Evolutionary conservation across 768 basidiomycete species (phyloP).

Genomic region (Termitomyces titanicus): DNA sequence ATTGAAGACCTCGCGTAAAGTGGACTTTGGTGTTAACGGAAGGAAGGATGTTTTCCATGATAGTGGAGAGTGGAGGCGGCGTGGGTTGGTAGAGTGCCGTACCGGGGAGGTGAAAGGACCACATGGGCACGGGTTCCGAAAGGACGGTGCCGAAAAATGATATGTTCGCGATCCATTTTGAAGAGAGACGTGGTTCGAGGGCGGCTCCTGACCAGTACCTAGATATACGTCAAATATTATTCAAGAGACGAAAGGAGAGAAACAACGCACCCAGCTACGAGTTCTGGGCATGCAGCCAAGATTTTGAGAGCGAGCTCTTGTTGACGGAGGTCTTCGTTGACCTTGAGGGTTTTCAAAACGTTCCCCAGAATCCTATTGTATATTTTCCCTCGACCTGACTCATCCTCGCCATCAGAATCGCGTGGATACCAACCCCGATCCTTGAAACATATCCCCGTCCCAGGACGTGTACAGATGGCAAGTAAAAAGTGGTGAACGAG

Average conservation of each 20-base stretch:
- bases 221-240: constrained; percentile 11
- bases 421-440: constrained; percentile 91
- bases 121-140: constrained; percentile 66
- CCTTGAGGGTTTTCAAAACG: constrained; percentile 68
- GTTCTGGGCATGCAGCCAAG: constrained; percentile 79
- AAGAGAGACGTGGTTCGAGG: constrained; percentile 82
- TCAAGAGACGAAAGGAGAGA: not conserved
- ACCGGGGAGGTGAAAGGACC: constrained; percentile 55
- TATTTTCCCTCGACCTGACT: constrained; percentile 45
- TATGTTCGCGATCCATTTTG: constrained; percentile 90
- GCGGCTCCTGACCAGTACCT: constrained; percentile 77
- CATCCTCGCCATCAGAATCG: constrained; percentile 44
- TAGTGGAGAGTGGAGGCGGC: constrained; percentile 67
- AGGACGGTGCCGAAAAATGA: constrained; percentile 78
- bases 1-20: constrained; percentile 80
- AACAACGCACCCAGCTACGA: constrained; percentile 65
- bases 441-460: constrained; percentile 81
- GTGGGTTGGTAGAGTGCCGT: constrained; percentile 54
- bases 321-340: constrained; percentile 85
- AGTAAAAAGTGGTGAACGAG: constrained; percentile 86
- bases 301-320: constrained; percentile 84
- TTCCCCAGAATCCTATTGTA: constrained; percentile 84
- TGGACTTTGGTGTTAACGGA: constrained; percentile 62
- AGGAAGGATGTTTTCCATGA: constrained; percentile 82
- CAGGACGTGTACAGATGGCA: constrained; percentile 77